Evolutionary conservation across 129 eudicot species (phyloP), one percentile per base, ranked within the genome.

Genomic region (Deinandra increscens): DNA sequence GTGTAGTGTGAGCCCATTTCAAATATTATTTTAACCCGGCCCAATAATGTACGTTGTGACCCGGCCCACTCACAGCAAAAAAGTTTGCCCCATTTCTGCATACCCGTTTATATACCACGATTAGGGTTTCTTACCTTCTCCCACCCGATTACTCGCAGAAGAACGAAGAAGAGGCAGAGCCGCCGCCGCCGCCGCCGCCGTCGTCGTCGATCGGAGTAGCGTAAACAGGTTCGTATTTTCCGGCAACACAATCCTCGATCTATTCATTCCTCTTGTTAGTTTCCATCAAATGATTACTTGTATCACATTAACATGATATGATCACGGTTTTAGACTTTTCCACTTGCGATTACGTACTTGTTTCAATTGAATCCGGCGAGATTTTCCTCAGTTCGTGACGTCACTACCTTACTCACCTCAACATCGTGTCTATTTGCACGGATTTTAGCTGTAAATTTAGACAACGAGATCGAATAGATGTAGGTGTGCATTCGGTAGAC

Each of bases 171-270:
- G 55, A 68, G 53, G 69, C 75, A 76, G 20, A 46, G 53, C 60
- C 75, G 80, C 75, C 75, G 70, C n/a, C 42, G 5, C 37, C 37
- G 37, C n/a, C n/a, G n/a, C n/a, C n/a, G n/a, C n/a, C n/a, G 51
- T 49, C 75, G 80, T 69, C 75, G 70, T 60, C n/a, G 31, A 68
- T 9, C 75, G 69, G 80, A 68, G 73, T 33, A 36, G 69, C 75
- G 5, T 13, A 38, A 20, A 2, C 44, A 59, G 75, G 75, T 69
- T 60, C 15, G 17, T 37, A 31, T 46, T 5, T 58, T 68, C 45
- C 15, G 37, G 19, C 10, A 17, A 15, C 26, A 10, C 36, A 20
- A 34, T 0, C 4, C 38, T 41, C 4, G 1, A 0, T 15, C 7
- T 69, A 14, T 18, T 4, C 12, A 15, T 44, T 4, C 10, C 59